Conservation (phyloP, 768 basidiomycete species). For the Glaciozyma antarctica region DNA sequence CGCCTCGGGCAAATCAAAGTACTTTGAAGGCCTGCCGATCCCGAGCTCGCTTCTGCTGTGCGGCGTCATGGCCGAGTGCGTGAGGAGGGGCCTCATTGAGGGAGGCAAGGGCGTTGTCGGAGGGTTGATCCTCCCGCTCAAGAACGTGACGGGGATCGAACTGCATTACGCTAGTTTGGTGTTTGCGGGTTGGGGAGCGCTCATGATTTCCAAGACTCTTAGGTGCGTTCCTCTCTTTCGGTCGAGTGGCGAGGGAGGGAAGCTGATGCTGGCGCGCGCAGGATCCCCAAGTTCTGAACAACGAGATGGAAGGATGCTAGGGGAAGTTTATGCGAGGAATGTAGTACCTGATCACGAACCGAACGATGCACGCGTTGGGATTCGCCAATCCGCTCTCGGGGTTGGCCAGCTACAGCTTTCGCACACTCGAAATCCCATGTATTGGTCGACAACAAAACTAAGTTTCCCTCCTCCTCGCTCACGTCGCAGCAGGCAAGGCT, state of each 20-base stretch:
- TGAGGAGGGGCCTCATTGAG: slow-evolving; percentile 9
- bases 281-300: slow-evolving; percentile 13
- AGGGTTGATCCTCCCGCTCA: slow-evolving; percentile 40
- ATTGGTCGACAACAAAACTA: no score
- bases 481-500: no score
- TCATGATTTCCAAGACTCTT: slow-evolving; percentile 97
- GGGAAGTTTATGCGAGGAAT: no score
- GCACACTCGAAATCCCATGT: no score
- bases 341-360: no score
- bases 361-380: no score
- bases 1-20: slow-evolving; percentile 71
- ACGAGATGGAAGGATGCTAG: no score
- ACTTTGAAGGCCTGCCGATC: slow-evolving; percentile 96
- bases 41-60: slow-evolving; percentile 80
- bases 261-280: neutral
- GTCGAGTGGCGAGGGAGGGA: neutral
- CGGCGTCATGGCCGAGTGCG: slow-evolving; percentile 62
- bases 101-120: slow-evolving; percentile 48
- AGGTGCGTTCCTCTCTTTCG: slow-evolving; percentile 29
- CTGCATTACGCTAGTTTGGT: slow-evolving; percentile 67
- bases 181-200: slow-evolving; percentile 80
- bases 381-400: no score
- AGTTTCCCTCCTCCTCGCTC: no score
- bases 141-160: slow-evolving; percentile 46
- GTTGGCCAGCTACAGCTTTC: no score